Base-by-base conservation (phyloP, 768 basidiomycete genomes). In the Hebeloma cylindrosporum region DNA sequence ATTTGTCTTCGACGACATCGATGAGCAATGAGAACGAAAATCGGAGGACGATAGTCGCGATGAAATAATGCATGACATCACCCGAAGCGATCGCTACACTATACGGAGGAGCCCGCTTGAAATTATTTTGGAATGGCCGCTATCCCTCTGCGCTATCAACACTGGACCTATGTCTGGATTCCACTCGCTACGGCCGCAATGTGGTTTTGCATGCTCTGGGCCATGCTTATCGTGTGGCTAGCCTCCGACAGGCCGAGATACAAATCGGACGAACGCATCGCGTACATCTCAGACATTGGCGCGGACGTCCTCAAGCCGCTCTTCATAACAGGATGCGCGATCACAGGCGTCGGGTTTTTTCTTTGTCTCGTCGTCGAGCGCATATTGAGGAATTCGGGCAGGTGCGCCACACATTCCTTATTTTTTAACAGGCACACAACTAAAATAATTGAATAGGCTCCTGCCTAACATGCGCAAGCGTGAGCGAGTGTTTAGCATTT, bases 281-380 rank as follows among this genome's bases (percentile, higher is more conserved):
- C 80, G n/a, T 88, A 84, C 62, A 88, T 90, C 36, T 87, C 85
- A 30, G 86, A 90, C 55, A 64, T 89, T 26, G 87, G 83, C n/a
- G 87, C 88, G 14, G 75, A 74, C 51, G 69, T 74, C 40, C 67
- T 90, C 32, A 89, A 90, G 59, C 88, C 88, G 3, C 72, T 90
- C 27, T 91, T 91, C 56, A 68, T 90, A 38, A 68, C 73, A 11
- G 82, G 81, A 5, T 83, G 80, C 53, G 66, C 70, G 28, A 74
- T 88, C 46, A 87, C 88, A 2, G 80, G 75, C 5, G 62, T 77
- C 2, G 68, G 73, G 0, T 86, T 90, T 62, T 65, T 85, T 54
- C 63, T 82, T 36, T 77, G 79, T 6, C 72, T 89, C 20, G 51
- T 71, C 4, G 56, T 82, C 22, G 85, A 89, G 61, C 72, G 85